Percentiles rank a stretch among this genome's conserved stretches.
Evolutionary conservation across 177 flowering plant species (phyloP).

Genomic region (Vitis hybrid): DNA sequence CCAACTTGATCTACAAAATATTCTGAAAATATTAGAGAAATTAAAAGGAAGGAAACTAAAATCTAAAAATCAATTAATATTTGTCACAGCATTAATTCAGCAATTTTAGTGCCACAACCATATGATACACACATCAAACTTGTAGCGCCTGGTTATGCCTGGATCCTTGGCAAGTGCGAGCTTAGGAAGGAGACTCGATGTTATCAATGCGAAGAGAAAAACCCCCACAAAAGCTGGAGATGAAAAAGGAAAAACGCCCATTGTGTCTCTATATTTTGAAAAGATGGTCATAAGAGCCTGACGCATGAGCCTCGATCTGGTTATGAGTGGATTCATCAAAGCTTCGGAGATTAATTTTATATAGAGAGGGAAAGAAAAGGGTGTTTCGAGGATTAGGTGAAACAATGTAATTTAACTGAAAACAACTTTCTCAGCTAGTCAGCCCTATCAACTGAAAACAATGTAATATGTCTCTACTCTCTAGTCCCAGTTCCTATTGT

Average conservation of each 20-base stretch:
- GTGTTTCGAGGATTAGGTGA: slow-evolving; percentile 17
- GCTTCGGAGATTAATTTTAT: not conserved
- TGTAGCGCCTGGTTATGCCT: slow-evolving; percentile 32
- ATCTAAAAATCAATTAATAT: too few relatives aligned
- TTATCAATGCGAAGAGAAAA: not conserved
- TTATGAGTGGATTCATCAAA: not conserved
- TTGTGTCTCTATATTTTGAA: not conserved
- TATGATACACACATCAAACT: slow-evolving; percentile 23
- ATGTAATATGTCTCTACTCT: not conserved
- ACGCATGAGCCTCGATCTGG: not conserved
- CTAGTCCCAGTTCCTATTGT: not conserved
- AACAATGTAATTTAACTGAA: not conserved
- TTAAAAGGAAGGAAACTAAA: not conserved
- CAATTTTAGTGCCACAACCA: too few relatives aligned
- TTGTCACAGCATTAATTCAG: too few relatives aligned
- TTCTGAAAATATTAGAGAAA: not conserved
- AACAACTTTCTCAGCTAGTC: too few relatives aligned
- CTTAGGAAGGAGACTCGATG: not conserved
- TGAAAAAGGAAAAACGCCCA: slow-evolving; percentile 2
- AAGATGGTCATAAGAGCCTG: not conserved
- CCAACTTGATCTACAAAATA: slow-evolving; percentile 33
- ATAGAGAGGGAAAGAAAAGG: not conserved
- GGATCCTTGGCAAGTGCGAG: slow-evolving; percentile 2
- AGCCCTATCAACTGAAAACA: too few relatives aligned
- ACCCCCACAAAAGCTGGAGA: not conserved